Base-by-base conservation (phyloP, 2,329 filamentous ascomycete genomes). In the Aureobasidium sp. region DNA sequence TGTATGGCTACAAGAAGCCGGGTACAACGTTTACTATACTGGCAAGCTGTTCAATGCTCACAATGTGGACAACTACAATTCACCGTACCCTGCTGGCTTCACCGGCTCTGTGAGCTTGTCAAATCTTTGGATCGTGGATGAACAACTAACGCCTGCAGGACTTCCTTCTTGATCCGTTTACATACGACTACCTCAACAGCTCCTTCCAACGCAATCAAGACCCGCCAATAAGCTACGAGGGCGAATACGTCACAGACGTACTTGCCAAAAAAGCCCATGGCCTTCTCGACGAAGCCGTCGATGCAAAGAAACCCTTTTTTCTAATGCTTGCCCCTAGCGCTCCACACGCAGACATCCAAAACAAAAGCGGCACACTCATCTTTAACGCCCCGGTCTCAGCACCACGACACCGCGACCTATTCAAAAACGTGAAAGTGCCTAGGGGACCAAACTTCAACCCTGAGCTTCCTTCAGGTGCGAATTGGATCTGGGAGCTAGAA, bases 11-110 rank as follows among this genome's bases (percentile, higher is more conserved):
- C 81, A 86, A 58, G 65, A 77, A 3, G 79, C 78, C 0, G 84
- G 83, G 0, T 88, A 88, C 62, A 79, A 80, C 58, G 87, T 84
- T 0, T 87, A 85, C 61, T 88, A 88, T 60, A 51, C 47, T 24
- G 85, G 83, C n/a, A 88, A 89, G 62, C 71, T 87, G 4, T 84
- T 85, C 68, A 88, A 88, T 58, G 72, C 76, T 0, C 83, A 86
- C 48, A 78, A 71, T 0, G 71, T 78, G 1, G 61, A 73, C 0
- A 87, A 84, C 55, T 88, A 85, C 62, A 69, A 84, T 61, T 69
- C 72, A 3, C 78, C 83, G 0, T 74, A 69, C 37, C 73, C 78
- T 0, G 73, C 71, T 1, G 83, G 83, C 0, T 87, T 80, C 72
- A 84, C 74, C 11, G 74, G 72, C 6, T 79, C 76, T 1, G 68